Evolutionary conservation across 2,329 filamentous ascomycete species (phyloP).

Genomic region (Xylaria arbuscula): DNA sequence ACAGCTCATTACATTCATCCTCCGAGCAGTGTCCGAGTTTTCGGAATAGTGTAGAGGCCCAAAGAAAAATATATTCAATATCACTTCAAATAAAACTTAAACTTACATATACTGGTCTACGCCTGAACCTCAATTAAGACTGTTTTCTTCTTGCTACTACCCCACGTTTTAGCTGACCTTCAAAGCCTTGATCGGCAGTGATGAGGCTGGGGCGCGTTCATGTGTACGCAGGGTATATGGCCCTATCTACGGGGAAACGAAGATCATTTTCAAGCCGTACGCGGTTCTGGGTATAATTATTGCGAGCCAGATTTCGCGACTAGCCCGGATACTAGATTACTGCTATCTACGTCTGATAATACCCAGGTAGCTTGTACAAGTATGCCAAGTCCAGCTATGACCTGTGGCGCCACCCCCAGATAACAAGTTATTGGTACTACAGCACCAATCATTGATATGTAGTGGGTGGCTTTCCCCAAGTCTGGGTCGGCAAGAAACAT

Average conservation of each 20-base stretch:
- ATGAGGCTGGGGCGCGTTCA: too few relatives aligned
- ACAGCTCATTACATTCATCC: background rate
- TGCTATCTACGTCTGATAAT: too few relatives aligned
- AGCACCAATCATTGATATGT: background rate
- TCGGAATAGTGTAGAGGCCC: background rate
- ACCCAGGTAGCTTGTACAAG: background rate
- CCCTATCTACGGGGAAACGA: too few relatives aligned
- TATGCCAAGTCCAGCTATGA: background rate
- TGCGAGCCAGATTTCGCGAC: too few relatives aligned
- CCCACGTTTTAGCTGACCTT: too few relatives aligned
- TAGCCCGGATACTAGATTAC: too few relatives aligned
- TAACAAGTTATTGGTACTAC: background rate
- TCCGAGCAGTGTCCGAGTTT: background rate
- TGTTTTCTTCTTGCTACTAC: too few relatives aligned
- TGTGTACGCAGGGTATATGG: too few relatives aligned
- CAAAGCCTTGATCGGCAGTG: too few relatives aligned
- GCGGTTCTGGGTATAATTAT: too few relatives aligned
- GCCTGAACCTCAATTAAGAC: too few relatives aligned
- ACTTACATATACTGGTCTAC: background rate
- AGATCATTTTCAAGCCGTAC: too few relatives aligned
- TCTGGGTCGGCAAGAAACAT: background rate
- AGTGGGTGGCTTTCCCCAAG: background rate
- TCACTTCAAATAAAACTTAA: background rate
- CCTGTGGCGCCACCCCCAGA: conserved; percentile 1
- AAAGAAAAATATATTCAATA: background rate